Percentiles rank a stretch among this genome's conserved stretches.
Evolutionary conservation across 2,329 filamentous ascomycete genomes (phyloP).

Genomic region (Arachnomyces sp.): DNA sequence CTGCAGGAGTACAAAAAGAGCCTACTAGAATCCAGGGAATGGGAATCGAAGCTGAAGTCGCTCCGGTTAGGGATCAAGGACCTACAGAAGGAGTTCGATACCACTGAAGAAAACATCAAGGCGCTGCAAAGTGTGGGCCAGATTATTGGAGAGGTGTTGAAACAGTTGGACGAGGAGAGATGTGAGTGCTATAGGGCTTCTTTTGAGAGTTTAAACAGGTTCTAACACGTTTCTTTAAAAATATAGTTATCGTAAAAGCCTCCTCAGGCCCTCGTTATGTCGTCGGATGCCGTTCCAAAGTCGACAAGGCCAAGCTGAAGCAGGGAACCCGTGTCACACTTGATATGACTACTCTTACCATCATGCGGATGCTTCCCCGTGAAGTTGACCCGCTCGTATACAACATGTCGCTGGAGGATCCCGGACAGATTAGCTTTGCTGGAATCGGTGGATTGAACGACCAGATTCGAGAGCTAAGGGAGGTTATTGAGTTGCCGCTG

Average conservation of each 20-base stretch:
- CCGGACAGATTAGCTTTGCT: conserved; percentile 93
- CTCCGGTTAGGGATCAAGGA: conserved; percentile 94
- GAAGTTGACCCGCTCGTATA: conserved; percentile 98
- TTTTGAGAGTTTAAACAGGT: conserved; percentile 2
- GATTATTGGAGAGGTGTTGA: conserved; percentile 97
- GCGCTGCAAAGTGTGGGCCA: conserved; percentile 97
- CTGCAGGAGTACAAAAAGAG: conserved; percentile 72
- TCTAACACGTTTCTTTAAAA: conserved; percentile 8
- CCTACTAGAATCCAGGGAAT: conserved; percentile 91
- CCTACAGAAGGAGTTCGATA: conserved; percentile 87
- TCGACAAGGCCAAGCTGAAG: conserved; percentile 95
- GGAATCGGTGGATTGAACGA: conserved; percentile 97
- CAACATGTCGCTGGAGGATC: conserved; percentile 99
- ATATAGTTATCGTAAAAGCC: conserved; percentile 89
- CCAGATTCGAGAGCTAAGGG: conserved; percentile 91
- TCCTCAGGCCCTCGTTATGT: conserved; percentile 97
- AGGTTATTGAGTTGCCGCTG: conserved; percentile 94
- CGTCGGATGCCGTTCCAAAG: conserved; percentile 95
- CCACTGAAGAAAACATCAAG: conserved; percentile 99
- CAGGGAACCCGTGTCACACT: conserved; percentile 95
- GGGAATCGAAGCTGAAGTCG: conserved; percentile 95
- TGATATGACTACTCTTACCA: conserved; percentile 98
- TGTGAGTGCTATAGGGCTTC: conserved; percentile 53
- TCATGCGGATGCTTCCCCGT: conserved; percentile 98
- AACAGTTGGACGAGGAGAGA: conserved; percentile 97